Evolutionary conservation across 1,284 basidiomycete species (phyloP), one percentile per base, ranked within the genome.

Genomic region (Thecaphora frezii): DNA sequence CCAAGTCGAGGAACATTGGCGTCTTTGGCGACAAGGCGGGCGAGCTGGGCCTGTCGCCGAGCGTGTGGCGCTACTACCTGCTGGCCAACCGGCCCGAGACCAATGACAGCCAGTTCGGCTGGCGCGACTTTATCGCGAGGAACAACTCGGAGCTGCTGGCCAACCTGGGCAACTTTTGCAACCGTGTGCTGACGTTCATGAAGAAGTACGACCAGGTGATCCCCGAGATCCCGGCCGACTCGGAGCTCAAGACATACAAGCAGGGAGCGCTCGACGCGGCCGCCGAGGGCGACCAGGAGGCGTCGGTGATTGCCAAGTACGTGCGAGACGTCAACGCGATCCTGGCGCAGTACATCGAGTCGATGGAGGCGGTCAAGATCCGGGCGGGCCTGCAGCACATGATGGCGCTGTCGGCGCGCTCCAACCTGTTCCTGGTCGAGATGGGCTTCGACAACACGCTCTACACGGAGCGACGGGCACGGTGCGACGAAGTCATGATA

Each of bases 111-210:
- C 91, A 91, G 83, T 99, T 99, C 83, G 91, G 92, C 0, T 99
- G 96, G 96, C 84, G 87, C 37, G 93, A 94, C 71, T 97, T 94
- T 73, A 93, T 98, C 73, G 83, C 89, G 24, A 89, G 90, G 21
- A 94, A 97, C 81, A 99, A 99, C 83, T 90, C 89, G 66, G 86
- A 97, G 71, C 82, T 99, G 38, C 82, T 98, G 65, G 94, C 96
- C 80, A 99, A 98, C 82, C 88, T 98, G 65, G 94, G 94, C 53
- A 98, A 99, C 83, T 98, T 97, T 80, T 90, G 97, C 69, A 99
- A 99, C 81, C 90, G 94, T 44, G 85, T 86, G 16, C 83, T 97
- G 77, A 97, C 96, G 80, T 98, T 98, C 75, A 85, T 92, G 47
- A 89, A 91, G 33, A 92, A 93, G 79, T 96, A 90, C 80, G 85